Conservation (phyloP, 768 basidiomycete genomes). For the Rickenella mellea region DNA sequence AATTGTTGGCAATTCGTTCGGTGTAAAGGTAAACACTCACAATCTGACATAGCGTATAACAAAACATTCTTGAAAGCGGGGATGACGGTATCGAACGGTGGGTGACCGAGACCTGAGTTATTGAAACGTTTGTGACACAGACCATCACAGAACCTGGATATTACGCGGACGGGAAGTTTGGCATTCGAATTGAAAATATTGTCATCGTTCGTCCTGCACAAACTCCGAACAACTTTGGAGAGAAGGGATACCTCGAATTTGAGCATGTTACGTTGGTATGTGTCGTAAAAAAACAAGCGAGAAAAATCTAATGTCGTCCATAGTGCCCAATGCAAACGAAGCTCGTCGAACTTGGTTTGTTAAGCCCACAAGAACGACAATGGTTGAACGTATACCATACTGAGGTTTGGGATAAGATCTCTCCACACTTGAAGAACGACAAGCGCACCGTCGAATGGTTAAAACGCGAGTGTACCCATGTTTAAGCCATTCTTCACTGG, state of each 20-base stretch:
- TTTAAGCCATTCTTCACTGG: too few species aligned
- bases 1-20: background rate
- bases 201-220: conserved; percentile 64
- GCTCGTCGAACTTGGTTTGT: conserved; percentile 54
- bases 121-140: background rate
- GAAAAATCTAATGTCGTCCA: background rate
- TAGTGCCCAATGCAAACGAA: conserved; percentile 84
- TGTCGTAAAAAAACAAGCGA: conserved; percentile 5
- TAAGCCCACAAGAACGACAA: conserved; percentile 56
- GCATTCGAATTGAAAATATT: conserved; percentile 89
- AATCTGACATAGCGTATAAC: conserved; percentile 44
- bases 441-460: conserved; percentile 53
- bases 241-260: conserved; percentile 75
- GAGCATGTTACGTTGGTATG: conserved; percentile 84
- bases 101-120: conserved; percentile 3
- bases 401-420: conserved; percentile 64
- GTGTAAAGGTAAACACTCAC: conserved; percentile 35
- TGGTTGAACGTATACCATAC: conserved; percentile 86
- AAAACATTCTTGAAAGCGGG: conserved; percentile 64
- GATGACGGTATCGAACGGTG: conserved; percentile 84
- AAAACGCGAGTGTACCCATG: conserved; percentile 41
- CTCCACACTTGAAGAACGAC: conserved; percentile 59
- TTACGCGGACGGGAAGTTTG: conserved; percentile 84
- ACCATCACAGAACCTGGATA: conserved; percentile 67
- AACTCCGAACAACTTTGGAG: conserved; percentile 73